Evolutionary conservation across 83 land plant genomes (phyloP).

Genomic region (Larix sibirica): DNA sequence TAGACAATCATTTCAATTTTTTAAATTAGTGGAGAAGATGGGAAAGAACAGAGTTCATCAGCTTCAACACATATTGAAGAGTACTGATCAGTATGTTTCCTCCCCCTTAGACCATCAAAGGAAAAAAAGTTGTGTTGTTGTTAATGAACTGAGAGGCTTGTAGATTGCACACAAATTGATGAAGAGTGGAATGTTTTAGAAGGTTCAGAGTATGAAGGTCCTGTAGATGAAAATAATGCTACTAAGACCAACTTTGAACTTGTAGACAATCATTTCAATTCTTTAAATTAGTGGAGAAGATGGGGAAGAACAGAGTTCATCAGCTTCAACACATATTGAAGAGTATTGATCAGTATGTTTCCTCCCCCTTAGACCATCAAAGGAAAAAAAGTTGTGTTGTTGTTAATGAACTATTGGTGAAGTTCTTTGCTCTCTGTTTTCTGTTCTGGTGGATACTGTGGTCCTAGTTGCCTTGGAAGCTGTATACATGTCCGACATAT

Average conservation of each 20-base stretch:
- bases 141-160: conserved; percentile 63
- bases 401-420: conserved; percentile 75
- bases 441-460: conserved; percentile 83
- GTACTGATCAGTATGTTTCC: conserved; percentile 87
- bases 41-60: conserved; percentile 90
- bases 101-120: conserved; percentile 82
- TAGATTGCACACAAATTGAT: conserved; percentile 45
- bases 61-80: conserved; percentile 84
- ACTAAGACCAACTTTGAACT: conserved; percentile 17
- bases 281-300: conserved; percentile 80
- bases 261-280: background rate
- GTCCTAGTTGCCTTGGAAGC: conserved; percentile 61
- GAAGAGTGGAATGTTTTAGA: conserved; percentile 82
- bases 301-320: conserved; percentile 88
- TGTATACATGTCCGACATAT: conserved; percentile 44
- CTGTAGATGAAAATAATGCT: conserved; percentile 31
- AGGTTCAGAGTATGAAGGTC: conserved; percentile 47
- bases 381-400: conserved; percentile 83
- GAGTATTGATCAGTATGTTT: conserved; percentile 89
- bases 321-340: conserved; percentile 88
- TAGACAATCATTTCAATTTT: background rate
- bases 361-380: conserved; percentile 78
- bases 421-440: conserved; percentile 81
- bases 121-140: conserved; percentile 82
- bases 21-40: conserved; percentile 89